Evolutionary conservation across 2,329 filamentous ascomycete species (phyloP).

Genomic region (Paecilomyces formosus): DNA sequence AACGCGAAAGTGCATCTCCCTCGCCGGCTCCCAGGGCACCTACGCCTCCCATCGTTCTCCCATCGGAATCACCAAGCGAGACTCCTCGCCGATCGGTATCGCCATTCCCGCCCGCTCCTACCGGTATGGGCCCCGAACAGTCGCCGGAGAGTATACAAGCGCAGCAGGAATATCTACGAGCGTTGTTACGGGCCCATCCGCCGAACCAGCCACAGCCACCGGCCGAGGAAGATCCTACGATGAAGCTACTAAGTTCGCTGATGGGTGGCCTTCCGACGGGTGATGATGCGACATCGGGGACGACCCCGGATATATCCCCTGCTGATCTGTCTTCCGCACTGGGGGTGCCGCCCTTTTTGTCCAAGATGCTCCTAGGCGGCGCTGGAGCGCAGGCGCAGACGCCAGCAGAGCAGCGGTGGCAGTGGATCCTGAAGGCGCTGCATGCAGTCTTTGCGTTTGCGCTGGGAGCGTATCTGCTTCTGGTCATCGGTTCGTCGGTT

Average conservation of each 20-base stretch:
- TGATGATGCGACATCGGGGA: conserved; percentile 7
- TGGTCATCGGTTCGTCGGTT: conserved; percentile 28
- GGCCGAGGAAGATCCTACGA: conserved; percentile 24
- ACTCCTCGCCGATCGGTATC: conserved; percentile 18
- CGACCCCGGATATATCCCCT: conserved; percentile 10
- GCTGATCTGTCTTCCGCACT: conserved; percentile 35
- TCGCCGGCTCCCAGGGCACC: conserved; percentile 2
- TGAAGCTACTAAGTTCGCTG: conserved; percentile 29
- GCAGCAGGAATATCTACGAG: conserved; percentile 13
- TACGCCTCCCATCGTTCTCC: neutral
- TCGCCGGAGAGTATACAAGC: conserved; percentile 24
- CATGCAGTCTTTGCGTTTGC: conserved; percentile 52
- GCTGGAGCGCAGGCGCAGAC: conserved; percentile 27
- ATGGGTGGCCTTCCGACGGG: conserved; percentile 21
- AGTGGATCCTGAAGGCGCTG: conserved; percentile 47
- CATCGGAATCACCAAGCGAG: conserved; percentile 17
- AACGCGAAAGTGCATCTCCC: conserved; percentile 1
- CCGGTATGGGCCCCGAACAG: conserved; percentile 16
- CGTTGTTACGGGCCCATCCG: conserved; percentile 14
- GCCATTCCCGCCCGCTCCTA: conserved; percentile 17
- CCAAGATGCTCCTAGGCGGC: conserved; percentile 30
- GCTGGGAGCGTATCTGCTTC: conserved; percentile 47
- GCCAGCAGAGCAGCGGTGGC: conserved; percentile 26
- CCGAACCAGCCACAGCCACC: conserved; percentile 11
- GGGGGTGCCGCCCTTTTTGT: conserved; percentile 32